Evolutionary conservation across 2,329 filamentous ascomycete genomes (phyloP).

Genomic region (Xylariaceae sp.): DNA sequence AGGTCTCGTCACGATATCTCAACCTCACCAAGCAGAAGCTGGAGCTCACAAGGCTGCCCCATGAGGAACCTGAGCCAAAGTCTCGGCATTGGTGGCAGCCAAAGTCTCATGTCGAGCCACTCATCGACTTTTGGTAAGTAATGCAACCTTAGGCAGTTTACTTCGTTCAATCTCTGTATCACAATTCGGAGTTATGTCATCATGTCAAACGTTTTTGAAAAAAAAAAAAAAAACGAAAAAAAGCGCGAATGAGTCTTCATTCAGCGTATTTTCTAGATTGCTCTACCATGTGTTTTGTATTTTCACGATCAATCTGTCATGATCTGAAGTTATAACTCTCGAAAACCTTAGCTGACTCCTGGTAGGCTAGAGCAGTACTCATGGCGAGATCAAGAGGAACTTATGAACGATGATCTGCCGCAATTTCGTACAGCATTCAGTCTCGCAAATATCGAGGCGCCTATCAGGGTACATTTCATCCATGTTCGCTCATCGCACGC

Average conservation of each 20-base stretch:
- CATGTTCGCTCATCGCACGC: slow-evolving; percentile 53
- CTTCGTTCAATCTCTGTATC: neutral
- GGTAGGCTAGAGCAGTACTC: slow-evolving; percentile 64
- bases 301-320: neutral
- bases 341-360: neutral
- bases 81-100: slow-evolving; percentile 56
- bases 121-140: slow-evolving; percentile 63
- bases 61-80: slow-evolving; percentile 49
- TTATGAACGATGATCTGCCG: slow-evolving; percentile 57
- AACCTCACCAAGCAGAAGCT: slow-evolving; percentile 66
- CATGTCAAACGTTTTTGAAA: neutral
- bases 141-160: neutral
- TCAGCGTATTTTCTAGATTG: neutral
- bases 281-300: neutral
- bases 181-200: neutral
- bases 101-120: slow-evolving; percentile 59
- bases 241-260: neutral
- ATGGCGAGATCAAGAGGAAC: slow-evolving; percentile 59
- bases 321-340: neutral
- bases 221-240: too few relatives aligned
- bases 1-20: slow-evolving; percentile 67
- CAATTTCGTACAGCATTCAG: slow-evolving; percentile 61
- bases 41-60: slow-evolving; percentile 63
- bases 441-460: slow-evolving; percentile 37
- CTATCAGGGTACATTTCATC: slow-evolving; percentile 62